Evolutionary conservation across 768 basidiomycete genomes (phyloP).

Genomic region (Hygrophoropsis aurantiaca): DNA sequence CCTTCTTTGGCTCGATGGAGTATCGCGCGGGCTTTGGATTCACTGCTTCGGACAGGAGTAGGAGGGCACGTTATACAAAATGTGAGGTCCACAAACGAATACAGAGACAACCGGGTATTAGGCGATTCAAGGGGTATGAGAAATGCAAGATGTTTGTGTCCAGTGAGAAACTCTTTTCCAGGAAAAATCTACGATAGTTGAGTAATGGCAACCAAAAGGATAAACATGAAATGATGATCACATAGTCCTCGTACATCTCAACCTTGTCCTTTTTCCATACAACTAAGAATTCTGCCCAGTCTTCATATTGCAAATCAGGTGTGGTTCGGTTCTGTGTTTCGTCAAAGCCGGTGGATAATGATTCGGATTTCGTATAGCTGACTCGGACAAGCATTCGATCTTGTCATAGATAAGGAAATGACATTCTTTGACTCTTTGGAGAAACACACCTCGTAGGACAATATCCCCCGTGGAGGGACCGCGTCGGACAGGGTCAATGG

Average conservation of each 20-base stretch:
- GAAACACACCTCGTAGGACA: conserved; percentile 68
- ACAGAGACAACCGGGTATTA: conserved; percentile 75
- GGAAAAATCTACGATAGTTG: conserved; percentile 49
- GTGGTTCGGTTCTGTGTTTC: conserved; percentile 67
- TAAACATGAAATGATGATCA: conserved; percentile 36
- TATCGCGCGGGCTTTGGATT: conserved; percentile 44
- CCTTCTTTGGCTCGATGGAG: conserved; percentile 59
- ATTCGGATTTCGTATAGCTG: conserved; percentile 58
- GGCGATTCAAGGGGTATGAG: conserved; percentile 68
- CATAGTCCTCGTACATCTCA: conserved; percentile 86
- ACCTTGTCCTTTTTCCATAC: conserved; percentile 76
- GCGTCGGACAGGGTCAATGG: conserved; percentile 28
- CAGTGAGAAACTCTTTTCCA: conserved; percentile 62
- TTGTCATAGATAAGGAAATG: conserved; percentile 28
- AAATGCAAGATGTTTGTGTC: conserved; percentile 78
- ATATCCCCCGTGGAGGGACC: conserved; percentile 44
- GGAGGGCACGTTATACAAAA: conserved; percentile 75
- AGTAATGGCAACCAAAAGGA: conserved; percentile 9
- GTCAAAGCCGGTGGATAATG: conserved; percentile 54
- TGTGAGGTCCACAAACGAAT: conserved; percentile 83
- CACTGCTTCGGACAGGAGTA: conserved; percentile 39
- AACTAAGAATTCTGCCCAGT: conserved; percentile 83
- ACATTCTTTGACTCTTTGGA: not conserved
- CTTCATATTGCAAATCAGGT: conserved; percentile 57
- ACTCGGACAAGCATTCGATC: conserved; percentile 90